A percentile compares a stretch with the other conserved stretches of the same genome.
phyloP scores from a whole-genome alignment of 2,329 filamentous ascomycete genomes.

The Aspergillus sp. region DNA sequence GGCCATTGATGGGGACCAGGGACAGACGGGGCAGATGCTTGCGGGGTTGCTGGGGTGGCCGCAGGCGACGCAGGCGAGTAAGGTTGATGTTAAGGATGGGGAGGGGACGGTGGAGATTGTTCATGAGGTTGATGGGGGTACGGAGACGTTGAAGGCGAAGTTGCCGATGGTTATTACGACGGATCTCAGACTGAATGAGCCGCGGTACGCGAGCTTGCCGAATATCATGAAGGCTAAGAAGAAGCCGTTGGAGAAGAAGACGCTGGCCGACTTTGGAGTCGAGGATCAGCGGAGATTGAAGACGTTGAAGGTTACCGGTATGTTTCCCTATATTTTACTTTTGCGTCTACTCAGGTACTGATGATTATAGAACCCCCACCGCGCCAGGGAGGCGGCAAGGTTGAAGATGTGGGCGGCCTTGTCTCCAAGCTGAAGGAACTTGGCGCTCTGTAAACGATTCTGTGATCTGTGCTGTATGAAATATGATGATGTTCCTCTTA shows the following conservation, averaged over 20 bases:
- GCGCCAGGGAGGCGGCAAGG: conserved; percentile 90
- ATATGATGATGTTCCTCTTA: background rate
- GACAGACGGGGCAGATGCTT: conserved; percentile 97
- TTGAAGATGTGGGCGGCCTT: conserved; percentile 94
- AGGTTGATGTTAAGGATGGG: conserved; percentile 65
- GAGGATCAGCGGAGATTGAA: conserved; percentile 71
- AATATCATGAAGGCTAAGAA: conserved; percentile 99
- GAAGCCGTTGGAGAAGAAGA: conserved; percentile 95
- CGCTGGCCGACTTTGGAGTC: conserved; percentile 71
- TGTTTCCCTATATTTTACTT: conserved; percentile 27
- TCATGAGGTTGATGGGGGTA: conserved; percentile 90
- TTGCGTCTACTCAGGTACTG: conserved; percentile 4
- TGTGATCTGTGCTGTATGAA: background rate
- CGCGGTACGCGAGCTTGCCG: conserved; percentile 86
- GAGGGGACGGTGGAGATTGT: conserved; percentile 68
- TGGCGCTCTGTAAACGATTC: conserved; percentile 57
- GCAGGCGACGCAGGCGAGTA: conserved; percentile 88
- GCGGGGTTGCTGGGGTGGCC: conserved; percentile 86
- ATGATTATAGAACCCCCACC: conserved; percentile 64
- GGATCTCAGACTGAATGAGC: conserved; percentile 89
- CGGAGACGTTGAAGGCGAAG: conserved; percentile 78
- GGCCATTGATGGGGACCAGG: conserved; percentile 93
- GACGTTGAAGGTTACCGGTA: conserved; percentile 80
- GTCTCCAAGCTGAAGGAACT: conserved; percentile 92
- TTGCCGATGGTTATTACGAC: conserved; percentile 93